Evolutionary conservation across 2,329 filamentous ascomycete species (phyloP).

Genomic region (Elsinoe ampelina): DNA sequence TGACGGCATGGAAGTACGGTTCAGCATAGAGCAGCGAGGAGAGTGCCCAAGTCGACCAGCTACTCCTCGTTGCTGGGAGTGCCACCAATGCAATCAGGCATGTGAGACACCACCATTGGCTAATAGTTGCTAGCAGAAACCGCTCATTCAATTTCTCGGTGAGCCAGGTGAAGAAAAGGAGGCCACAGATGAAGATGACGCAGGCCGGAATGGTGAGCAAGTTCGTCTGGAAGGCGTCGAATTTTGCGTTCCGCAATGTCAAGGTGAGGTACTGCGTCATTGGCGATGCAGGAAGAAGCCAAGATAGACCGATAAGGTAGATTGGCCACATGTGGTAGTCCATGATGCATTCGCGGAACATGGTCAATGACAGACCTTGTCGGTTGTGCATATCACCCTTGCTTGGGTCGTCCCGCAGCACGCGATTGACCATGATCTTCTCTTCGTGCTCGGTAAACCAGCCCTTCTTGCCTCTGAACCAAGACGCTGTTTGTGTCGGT

Average conservation of each 20-base stretch:
- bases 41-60: conserved; percentile 32
- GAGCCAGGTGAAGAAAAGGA: conserved; percentile 40
- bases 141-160: conserved; percentile 44
- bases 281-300: conserved; percentile 30
- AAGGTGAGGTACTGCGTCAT: conserved; percentile 33
- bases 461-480: conserved; percentile 49
- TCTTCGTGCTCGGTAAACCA: conserved; percentile 62
- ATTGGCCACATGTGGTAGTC: conserved; percentile 53
- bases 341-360: conserved; percentile 41
- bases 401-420: conserved; percentile 46
- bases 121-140: conserved; percentile 39
- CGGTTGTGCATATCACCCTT: conserved; percentile 56
- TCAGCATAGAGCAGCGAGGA: conserved; percentile 32
- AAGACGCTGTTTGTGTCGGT: conserved; percentile 53
- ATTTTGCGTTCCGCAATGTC: conserved; percentile 30
- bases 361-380: conserved; percentile 40
- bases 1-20: conserved; percentile 45
- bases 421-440: conserved; percentile 58
- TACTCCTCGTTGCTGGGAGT: conserved; percentile 26
- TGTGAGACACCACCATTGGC: conserved; percentile 35
- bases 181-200: conserved; percentile 41
- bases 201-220: conserved; percentile 36
- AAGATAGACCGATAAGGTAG: conserved; percentile 41
- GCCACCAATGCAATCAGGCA: conserved; percentile 31
- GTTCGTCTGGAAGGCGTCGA: conserved; percentile 35